Base-by-base conservation (phyloP, 768 basidiomycete species). In the Leucocoprinus birnbaumii region DNA sequence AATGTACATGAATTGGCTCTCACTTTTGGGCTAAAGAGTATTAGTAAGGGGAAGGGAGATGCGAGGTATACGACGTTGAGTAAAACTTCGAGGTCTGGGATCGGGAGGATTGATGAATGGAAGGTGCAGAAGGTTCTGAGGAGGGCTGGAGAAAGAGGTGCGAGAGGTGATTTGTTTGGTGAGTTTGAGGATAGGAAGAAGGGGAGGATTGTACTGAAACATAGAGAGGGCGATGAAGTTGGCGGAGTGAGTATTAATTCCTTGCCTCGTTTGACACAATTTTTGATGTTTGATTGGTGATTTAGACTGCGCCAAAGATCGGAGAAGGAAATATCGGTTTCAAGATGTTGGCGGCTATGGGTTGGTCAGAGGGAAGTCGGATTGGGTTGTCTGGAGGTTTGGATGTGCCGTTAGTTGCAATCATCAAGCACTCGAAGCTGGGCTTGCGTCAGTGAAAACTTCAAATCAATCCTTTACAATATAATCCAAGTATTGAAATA, bases 331-430 rank as follows among this genome's bases (percentile, higher is more conserved):
- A 98, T 61, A 64, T 94, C 48, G 96, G 96, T 0, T 97, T 96
- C 73, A 82, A 72, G 71, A 82, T 98, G 83, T 67, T 98, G 59
- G 84, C 86, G 14, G 75, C 80, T 57, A 97, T 98, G 95, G 95
- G 95, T 40, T 96, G 94, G 94, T 67, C 81, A 2, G 90, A 93
- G 62, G 94, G 94, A 0, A 78, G 83, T 41, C 73, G 79, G 11
- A 94, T 96, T 61, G 94, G 94, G 0, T 64, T 70, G 5, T 73
- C 77, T 7, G 80, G 72, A 27, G 91, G 91, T 0, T 68, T 96
- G 52, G 85, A 87, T 22, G 83, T 70, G 4, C 94, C 94, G 31
- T 72, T 97, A 51, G 84, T 84, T 0, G 94, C 91, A 10, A 80
- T 93, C 48, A 87, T 95, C 68, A 97, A 95, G 72, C 83, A 81